Evolutionary conservation across 106 monocot genomes (phyloP).

Genomic region (Phalaenopsis aphrodite): DNA sequence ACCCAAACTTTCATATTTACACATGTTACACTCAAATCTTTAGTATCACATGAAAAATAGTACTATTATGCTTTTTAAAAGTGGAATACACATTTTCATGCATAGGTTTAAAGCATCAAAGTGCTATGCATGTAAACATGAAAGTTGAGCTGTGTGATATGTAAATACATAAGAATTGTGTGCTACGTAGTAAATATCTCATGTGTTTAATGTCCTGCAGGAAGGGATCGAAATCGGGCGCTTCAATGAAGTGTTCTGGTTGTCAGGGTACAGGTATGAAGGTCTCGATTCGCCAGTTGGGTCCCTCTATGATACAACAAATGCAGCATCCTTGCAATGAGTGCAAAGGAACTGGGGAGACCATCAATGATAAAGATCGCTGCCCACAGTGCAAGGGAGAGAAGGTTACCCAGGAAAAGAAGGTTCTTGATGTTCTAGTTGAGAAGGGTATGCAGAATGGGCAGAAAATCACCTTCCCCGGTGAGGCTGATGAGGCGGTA

Average conservation of each 20-base stretch:
- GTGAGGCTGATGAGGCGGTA: constrained; percentile 69
- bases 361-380: constrained; percentile 55
- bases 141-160: too few species aligned
- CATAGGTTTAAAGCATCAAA: too few species aligned
- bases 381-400: constrained; percentile 51
- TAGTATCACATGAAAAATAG: too few species aligned
- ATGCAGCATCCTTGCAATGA: constrained; percentile 95
- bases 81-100: too few species aligned
- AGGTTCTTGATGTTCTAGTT: constrained; percentile 46
- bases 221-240: constrained; percentile 91
- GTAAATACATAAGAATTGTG: too few species aligned
- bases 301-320: constrained; percentile 83
- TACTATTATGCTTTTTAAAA: too few species aligned
- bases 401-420: constrained; percentile 54
- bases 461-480: constrained; percentile 52
- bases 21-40: too few species aligned
- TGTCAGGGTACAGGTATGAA: constrained; percentile 83
- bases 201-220: constrained; percentile 11
- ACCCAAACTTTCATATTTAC: too few species aligned
- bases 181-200: too few species aligned
- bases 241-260: constrained; percentile 51
- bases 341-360: constrained; percentile 79
- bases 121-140: too few species aligned
- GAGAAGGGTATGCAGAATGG: constrained; percentile 49
- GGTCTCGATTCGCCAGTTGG: constrained; percentile 69